Evolutionary conservation across 805 yeast genomes (phyloP).

Genomic region (Hanseniaspora lachancei): DNA sequence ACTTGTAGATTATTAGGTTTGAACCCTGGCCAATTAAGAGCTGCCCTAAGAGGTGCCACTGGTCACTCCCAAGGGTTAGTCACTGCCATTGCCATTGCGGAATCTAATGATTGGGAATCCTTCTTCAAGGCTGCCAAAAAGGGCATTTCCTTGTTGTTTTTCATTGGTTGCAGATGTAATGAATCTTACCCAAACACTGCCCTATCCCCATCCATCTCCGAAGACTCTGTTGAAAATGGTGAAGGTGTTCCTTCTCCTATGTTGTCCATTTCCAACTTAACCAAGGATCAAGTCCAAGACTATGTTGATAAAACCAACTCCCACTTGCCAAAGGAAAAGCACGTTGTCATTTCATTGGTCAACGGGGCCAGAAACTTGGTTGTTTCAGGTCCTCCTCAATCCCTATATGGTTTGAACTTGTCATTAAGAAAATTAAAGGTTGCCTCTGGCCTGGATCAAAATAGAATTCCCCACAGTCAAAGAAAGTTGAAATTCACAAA

Average conservation of each 20-base stretch:
- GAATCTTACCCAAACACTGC: conserved; percentile 86
- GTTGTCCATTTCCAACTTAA: conserved; percentile 85
- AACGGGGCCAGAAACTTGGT: conserved; percentile 95
- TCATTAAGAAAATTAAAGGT: conserved; percentile 90
- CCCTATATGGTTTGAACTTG: conserved; percentile 87
- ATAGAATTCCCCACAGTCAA: conserved; percentile 85
- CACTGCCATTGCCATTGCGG: conserved; percentile 82
- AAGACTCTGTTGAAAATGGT: conserved; percentile 82
- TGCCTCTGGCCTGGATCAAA: conserved; percentile 84
- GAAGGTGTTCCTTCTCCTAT: conserved; percentile 97
- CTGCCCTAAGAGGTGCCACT: conserved; percentile 54
- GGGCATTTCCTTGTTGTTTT: conserved; percentile 76
- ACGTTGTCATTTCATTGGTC: conserved; percentile 75
- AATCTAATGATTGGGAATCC: conserved; percentile 71
- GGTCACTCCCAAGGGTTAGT: conserved; percentile 89
- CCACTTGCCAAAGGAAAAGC: conserved; percentile 85
- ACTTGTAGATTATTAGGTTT: conserved; percentile 73
- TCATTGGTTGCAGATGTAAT: conserved; percentile 84
- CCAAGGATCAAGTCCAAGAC: conserved; percentile 61
- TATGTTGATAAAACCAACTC: conserved; percentile 78
- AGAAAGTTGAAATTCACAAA: conserved; percentile 87
- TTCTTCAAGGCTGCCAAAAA: conserved; percentile 60
- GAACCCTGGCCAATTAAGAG: conserved; percentile 78
- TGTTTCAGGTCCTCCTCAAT: conserved; percentile 96
- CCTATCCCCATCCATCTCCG: conserved; percentile 81